Percentiles rank a stretch among this genome's conserved stretches.
Evolutionary conservation across 2,329 filamentous ascomycete genomes (phyloP).

Genomic region (Ilyonectria mors-panacis): DNA sequence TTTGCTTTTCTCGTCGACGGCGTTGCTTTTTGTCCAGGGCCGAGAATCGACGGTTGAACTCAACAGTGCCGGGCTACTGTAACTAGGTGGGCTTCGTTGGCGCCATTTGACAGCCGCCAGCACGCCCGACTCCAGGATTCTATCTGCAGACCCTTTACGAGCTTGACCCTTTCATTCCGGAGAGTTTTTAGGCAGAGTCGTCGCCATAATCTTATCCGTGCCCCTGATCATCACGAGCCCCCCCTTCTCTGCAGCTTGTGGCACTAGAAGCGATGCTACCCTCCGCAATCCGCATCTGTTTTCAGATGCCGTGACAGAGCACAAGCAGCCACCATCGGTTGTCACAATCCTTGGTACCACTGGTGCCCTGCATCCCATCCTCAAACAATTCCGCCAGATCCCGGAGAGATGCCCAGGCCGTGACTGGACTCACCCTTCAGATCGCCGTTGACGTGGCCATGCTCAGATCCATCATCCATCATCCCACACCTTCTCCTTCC

Average conservation of each 20-base stretch:
- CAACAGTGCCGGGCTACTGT: conserved; percentile 3
- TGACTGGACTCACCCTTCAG: not conserved
- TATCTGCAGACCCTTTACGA: not conserved
- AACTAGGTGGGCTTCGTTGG: not conserved
- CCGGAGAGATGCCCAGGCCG: not conserved
- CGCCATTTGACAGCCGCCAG: not conserved
- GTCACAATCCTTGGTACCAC: conserved; percentile 12
- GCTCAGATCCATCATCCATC: not conserved
- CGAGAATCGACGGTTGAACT: conserved; percentile 2
- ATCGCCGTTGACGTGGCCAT: conserved; percentile 7
- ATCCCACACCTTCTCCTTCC: conserved; percentile 1
- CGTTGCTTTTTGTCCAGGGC: conserved; percentile 5
- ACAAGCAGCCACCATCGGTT: conserved; percentile 5
- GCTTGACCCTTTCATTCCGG: conserved; percentile 27
- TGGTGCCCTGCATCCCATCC: conserved; percentile 8
- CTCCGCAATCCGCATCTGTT: conserved; percentile 11
- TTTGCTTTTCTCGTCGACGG: not conserved
- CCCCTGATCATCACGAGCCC: conserved; percentile 19
- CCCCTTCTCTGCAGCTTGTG: conserved; percentile 3
- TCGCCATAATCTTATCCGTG: conserved; percentile 8
- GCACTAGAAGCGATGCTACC: conserved; percentile 6
- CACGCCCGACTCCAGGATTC: not conserved
- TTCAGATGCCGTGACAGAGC: conserved; percentile 4
- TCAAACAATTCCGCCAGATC: conserved; percentile 3
- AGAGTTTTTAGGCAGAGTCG: conserved; percentile 4